These are phyloP conservation scores for Penstemon barbatus DNA, from an alignment of 257 asterid species.

Conservation along the genomic window DNA sequence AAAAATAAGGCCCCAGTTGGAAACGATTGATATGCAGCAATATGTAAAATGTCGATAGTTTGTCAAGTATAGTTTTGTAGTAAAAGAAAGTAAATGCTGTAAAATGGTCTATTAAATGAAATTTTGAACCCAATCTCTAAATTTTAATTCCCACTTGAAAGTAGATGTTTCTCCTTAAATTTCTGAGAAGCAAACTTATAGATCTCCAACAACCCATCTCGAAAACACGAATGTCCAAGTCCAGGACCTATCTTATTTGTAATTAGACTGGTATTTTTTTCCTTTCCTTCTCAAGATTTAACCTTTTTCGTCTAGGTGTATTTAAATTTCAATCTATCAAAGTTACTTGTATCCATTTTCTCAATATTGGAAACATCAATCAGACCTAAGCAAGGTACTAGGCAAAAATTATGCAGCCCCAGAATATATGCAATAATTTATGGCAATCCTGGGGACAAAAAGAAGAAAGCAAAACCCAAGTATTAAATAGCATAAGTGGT, in stretches of 20 bases:
- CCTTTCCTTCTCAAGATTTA: background rate
- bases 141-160: background rate
- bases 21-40: constrained; percentile 8
- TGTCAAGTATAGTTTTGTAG: background rate
- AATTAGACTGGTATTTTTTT: background rate
- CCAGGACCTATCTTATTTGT: too few species aligned
- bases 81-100: background rate
- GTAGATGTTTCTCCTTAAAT: background rate
- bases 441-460: background rate
- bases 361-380: constrained; percentile 4
- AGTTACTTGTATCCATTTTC: constrained; percentile 9
- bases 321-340: background rate
- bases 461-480: background rate
- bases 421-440: constrained; percentile 15
- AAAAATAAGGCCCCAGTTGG: constrained; percentile 3
- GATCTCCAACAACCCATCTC: constrained; percentile 9
- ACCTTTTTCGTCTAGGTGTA: background rate
- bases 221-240: background rate
- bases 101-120: background rate
- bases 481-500: background rate
- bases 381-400: constrained; percentile 6
- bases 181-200: background rate
- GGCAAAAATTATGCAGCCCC: constrained; percentile 7
- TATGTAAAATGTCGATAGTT: background rate
- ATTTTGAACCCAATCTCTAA: background rate